Percentiles rank a stretch among this genome's conserved stretches.
Conservation (phyloP, 345 rosid species). For the Citrus cavaleriei region DNA sequence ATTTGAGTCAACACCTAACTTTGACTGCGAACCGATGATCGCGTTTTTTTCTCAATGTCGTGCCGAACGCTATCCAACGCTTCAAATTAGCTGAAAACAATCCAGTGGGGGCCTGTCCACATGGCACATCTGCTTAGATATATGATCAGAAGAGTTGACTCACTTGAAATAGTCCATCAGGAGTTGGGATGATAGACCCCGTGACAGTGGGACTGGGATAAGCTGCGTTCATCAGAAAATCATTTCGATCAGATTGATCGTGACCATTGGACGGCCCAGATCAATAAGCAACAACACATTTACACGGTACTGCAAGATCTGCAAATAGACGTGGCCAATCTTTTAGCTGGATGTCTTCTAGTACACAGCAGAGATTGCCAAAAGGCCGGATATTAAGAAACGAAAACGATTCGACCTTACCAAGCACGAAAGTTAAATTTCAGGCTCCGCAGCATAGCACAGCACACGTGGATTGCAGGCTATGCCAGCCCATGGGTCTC, state of each 20-base stretch:
- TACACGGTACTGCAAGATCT: constrained; percentile 11
- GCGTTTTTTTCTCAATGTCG: no score
- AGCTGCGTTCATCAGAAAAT: neutral
- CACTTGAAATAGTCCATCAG: neutral
- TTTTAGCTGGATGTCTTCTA: neutral
- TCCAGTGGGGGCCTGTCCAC: neutral
- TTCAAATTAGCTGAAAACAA: neutral
- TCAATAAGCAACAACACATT: neutral
- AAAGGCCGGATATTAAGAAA: no score
- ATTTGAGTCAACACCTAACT: constrained; percentile 5
- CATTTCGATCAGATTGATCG: neutral
- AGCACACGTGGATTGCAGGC: no score
- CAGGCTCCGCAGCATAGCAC: no score
- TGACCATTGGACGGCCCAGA: constrained; percentile 5
- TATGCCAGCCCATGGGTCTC: no score
- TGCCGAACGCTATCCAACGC: neutral
- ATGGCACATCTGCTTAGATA: neutral
- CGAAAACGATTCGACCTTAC: no score
- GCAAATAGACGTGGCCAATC: constrained; percentile 7
- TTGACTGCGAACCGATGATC: neutral
- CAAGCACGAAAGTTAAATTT: no score
- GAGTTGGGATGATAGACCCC: neutral
- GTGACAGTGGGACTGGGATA: neutral
- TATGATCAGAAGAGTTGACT: neutral
- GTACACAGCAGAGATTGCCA: no score